phyloP scores from a whole-genome alignment of 2,329 filamentous ascomycete species.

The Microdochium trichocladiopsis region DNA sequence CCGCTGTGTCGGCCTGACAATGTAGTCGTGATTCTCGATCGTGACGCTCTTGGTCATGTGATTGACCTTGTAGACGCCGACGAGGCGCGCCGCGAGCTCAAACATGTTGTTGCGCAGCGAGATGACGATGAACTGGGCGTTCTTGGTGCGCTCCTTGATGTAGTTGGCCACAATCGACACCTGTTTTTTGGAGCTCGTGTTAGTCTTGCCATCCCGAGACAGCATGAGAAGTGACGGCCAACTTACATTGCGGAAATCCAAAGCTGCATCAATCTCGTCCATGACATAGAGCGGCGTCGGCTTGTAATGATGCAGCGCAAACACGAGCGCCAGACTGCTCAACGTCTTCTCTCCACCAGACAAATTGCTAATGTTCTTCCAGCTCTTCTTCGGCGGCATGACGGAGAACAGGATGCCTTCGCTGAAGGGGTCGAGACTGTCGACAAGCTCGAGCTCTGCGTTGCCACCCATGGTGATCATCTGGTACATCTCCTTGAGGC shows the following conservation, averaged over 20 bases:
- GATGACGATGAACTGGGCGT: slow-evolving; percentile 98
- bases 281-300: slow-evolving; percentile 97
- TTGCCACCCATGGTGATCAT: slow-evolving; percentile 99
- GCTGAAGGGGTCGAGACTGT: slow-evolving; percentile 91
- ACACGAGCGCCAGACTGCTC: slow-evolving; percentile 89
- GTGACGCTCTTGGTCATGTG: slow-evolving; percentile 96
- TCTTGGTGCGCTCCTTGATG: slow-evolving; percentile 98
- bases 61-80: slow-evolving; percentile 99
- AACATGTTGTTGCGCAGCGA: slow-evolving; percentile 99
- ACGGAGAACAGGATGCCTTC: slow-evolving; percentile 96
- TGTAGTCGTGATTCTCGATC: slow-evolving; percentile 79
- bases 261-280: slow-evolving; percentile 97
- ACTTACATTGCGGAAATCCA: slow-evolving; percentile 96
- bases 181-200: slow-evolving; percentile 31
- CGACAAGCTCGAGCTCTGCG: slow-evolving; percentile 92
- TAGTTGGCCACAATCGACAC: slow-evolving; percentile 97
- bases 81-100: slow-evolving; percentile 87
- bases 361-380: slow-evolving; percentile 98
- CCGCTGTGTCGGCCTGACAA: slow-evolving; percentile 22
- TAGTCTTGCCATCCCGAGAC: neutral
- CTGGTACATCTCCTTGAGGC: slow-evolving; percentile 99
- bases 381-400: slow-evolving; percentile 99
- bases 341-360: slow-evolving; percentile 97
- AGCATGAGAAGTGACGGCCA: neutral
- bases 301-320: slow-evolving; percentile 96